Base-by-base conservation (phyloP, 192 early-diverging fungal species). In the Coemansia sp. region DNA sequence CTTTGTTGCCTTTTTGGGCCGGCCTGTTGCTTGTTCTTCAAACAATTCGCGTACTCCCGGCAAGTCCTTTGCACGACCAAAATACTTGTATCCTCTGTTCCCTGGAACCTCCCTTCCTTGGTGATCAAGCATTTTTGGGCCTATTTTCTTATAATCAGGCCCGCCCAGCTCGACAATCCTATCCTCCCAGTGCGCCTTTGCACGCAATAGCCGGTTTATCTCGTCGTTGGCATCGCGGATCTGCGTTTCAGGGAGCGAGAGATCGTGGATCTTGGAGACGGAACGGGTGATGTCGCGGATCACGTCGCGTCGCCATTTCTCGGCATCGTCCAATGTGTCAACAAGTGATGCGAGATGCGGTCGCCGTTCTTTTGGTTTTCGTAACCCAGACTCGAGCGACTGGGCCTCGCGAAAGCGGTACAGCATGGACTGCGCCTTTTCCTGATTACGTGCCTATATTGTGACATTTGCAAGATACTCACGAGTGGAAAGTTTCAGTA, bases 401-500 rank as follows among this genome's bases (percentile, higher is more conserved):
- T 97, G 93, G 17, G 96, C 95, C 75, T 94, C 94, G 68, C 96
- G 91, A 84, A 98, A 98, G 50, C 95, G 94, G 76, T 95, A 96
- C 17, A 98, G 89, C 95, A 97, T 97, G 40, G 96, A 94, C 89
- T 98, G 95, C 20, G 96, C 96, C 79, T 98, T 98, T 73, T 98
- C 96, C 81, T 98, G 91, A 79, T 98, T 98, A 74, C 95, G 90
- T 39, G 96, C 96, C 96, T 71, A 71, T 43, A 70, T 20, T 38
- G 9, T 10, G 19, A 9, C 4, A 54, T 54, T 54, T 8, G 20
- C 4, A 25, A 54, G 20, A 5, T 14, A 54, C 2, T 50, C 6
- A 50, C 19, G 20, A 54, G 51, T 25, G 22, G 7, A 7, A 10
- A 53, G 20, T 32, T 32, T 4, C 4, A 32, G 32, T 32, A 32